phyloP scores from a whole-genome alignment of 2,329 filamentous ascomycete genomes.

The Colletotrichum melonis region DNA sequence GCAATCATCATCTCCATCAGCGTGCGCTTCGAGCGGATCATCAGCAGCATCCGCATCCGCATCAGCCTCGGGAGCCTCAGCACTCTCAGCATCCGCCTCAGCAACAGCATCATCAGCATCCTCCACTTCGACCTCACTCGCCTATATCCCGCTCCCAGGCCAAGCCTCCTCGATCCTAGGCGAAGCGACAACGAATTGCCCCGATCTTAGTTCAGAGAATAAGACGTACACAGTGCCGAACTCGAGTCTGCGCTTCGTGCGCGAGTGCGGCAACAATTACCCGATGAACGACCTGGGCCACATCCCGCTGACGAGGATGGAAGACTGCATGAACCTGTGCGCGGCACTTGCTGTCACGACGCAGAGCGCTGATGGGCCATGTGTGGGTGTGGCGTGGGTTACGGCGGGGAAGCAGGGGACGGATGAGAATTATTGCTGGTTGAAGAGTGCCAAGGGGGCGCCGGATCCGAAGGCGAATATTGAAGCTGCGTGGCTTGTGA shows the following conservation, averaged over 20 bases:
- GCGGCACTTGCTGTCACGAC: constrained; percentile 38
- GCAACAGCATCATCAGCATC: not conserved
- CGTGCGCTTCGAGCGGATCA: not conserved
- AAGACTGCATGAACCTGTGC: constrained; percentile 40
- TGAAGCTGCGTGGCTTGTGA: constrained; percentile 19
- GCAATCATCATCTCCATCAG: not conserved
- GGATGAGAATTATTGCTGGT: constrained; percentile 37
- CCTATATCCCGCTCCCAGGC: not conserved
- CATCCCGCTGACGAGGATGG: constrained; percentile 38
- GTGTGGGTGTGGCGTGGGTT: constrained; percentile 39
- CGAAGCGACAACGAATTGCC: not conserved
- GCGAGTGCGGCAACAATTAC: constrained; percentile 38
- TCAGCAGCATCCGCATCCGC: not conserved
- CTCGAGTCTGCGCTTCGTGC: constrained; percentile 36
- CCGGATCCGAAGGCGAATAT: constrained; percentile 6
- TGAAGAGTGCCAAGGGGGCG: constrained; percentile 35
- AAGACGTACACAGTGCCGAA: constrained; percentile 37
- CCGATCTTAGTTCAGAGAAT: not conserved
- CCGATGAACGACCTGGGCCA: constrained; percentile 35
- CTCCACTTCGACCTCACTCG: not conserved
- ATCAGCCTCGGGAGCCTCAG: not conserved
- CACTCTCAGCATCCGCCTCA: not conserved
- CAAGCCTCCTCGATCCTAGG: not conserved
- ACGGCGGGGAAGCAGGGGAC: constrained; percentile 37
- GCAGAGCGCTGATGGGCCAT: constrained; percentile 33